A percentile compares a stretch with the other conserved stretches of the same genome.
These are phyloP conservation scores for Hypoxylon intermedium DNA, from an alignment of 495 filamentous ascomycete genomes.

Conservation along the genomic window DNA sequence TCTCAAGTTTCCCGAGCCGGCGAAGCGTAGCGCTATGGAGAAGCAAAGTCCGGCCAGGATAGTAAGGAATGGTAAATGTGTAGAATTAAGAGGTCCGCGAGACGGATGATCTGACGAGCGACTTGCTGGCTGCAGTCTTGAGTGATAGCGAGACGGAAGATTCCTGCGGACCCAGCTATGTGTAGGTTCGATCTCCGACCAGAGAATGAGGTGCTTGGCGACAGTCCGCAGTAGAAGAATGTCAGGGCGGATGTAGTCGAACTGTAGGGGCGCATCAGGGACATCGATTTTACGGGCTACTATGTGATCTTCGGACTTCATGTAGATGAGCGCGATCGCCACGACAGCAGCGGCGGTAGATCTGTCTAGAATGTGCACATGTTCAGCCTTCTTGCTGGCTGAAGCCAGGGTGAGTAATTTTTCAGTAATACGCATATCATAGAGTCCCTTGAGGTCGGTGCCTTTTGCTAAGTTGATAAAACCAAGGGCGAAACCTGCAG, in stretches of 20 bases:
- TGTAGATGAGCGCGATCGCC: slow-evolving; percentile 91
- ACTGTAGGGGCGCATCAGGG: slow-evolving; percentile 85
- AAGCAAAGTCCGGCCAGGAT: slow-evolving; percentile 90
- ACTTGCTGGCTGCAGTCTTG: slow-evolving; percentile 43
- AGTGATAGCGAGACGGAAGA: slow-evolving; percentile 71
- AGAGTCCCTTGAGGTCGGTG: slow-evolving; percentile 82
- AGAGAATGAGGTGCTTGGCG: slow-evolving; percentile 92
- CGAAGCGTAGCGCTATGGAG: slow-evolving; percentile 80
- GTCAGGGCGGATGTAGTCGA: slow-evolving; percentile 94
- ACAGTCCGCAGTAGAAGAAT: slow-evolving; percentile 88
- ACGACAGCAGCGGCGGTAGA: slow-evolving; percentile 89
- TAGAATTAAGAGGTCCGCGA: slow-evolving; percentile 41
- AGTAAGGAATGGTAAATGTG: slow-evolving; percentile 83
- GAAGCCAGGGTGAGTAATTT: slow-evolving; percentile 84
- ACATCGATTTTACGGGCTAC: slow-evolving; percentile 92
- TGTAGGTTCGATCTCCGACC: slow-evolving; percentile 77
- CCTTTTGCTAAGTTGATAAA: slow-evolving; percentile 95
- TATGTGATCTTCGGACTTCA: slow-evolving; percentile 92
- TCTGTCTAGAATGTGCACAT: slow-evolving; percentile 90
- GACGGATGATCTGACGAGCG: slow-evolving; percentile 16
- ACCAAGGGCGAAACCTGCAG: slow-evolving; percentile 91
- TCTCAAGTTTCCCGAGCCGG: slow-evolving; percentile 75
- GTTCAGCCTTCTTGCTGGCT: slow-evolving; percentile 82
- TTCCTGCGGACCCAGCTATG: slow-evolving; percentile 76
- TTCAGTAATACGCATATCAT: slow-evolving; percentile 93